A percentile compares a stretch with the other conserved stretches of the same genome.
Evolutionary conservation across 2,329 filamentous ascomycete genomes (phyloP).

Genomic region (Fusarium chuoi): DNA sequence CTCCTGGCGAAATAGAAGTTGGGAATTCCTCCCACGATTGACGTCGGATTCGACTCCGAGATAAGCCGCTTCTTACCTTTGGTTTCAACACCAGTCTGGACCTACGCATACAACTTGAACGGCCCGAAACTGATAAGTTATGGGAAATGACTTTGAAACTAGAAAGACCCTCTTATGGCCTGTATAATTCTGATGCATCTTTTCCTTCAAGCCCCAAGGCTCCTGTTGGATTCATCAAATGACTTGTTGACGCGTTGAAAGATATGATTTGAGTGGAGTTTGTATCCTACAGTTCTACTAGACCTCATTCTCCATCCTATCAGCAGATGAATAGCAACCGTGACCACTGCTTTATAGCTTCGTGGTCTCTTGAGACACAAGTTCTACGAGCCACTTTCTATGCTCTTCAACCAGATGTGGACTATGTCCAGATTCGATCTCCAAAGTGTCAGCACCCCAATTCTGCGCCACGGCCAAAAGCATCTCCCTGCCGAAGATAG

Average conservation of each 20-base stretch:
- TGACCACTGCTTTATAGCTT: neutral
- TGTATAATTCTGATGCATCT: fast-evolving
- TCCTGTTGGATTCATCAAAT: neutral
- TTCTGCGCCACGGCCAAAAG: slow-evolving; percentile 1
- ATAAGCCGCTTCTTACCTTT: neutral
- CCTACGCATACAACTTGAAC: neutral
- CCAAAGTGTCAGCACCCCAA: slow-evolving; percentile 12
- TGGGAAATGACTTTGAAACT: neutral
- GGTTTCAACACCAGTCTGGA: neutral
- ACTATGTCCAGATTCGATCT: slow-evolving; percentile 32
- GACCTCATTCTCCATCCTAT: neutral
- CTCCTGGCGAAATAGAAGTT: neutral
- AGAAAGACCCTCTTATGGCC: neutral
- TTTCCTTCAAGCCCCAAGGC: fast-evolving
- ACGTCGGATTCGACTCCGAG: too few species aligned
- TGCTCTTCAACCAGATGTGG: slow-evolving; percentile 22
- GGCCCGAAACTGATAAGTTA: neutral
- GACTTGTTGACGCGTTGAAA: neutral
- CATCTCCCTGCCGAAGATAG: slow-evolving; percentile 2
- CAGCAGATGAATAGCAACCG: fast-evolving
- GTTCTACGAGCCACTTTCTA: slow-evolving; percentile 1
- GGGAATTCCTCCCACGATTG: fast-evolving
- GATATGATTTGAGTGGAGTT: neutral
- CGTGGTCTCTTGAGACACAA: neutral
- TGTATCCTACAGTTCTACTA: neutral